These are phyloP conservation scores for Chlorophyllum brunneum DNA, from an alignment of 768 basidiomycete genomes.

Conservation along the genomic window DNA sequence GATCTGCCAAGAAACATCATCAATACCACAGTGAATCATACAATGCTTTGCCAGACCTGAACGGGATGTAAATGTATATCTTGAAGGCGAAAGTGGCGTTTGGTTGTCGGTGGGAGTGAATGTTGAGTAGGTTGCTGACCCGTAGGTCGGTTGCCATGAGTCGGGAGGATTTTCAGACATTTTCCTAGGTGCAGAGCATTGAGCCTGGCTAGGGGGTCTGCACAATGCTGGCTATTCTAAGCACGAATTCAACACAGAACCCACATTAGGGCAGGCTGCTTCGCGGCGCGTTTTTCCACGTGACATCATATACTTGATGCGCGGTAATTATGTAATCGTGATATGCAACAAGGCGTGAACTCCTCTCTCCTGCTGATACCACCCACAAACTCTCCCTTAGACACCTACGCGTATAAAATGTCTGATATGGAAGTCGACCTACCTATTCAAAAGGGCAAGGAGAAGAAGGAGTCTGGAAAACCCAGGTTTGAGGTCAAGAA, in stretches of 20 bases:
- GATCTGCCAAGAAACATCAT: background rate
- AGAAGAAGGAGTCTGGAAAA: conserved; percentile 62
- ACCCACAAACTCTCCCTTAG: too few relatives aligned
- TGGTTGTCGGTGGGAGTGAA: conserved; percentile 47
- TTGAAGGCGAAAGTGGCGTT: conserved; percentile 52
- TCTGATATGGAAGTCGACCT: conserved; percentile 59
- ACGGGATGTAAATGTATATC: conserved; percentile 51
- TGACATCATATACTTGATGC: conserved; percentile 14
- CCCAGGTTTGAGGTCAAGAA: conserved; percentile 98
- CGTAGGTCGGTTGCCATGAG: conserved; percentile 59
- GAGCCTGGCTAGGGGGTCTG: background rate
- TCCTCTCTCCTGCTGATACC: too few relatives aligned
- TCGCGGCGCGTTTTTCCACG: conserved; percentile 23
- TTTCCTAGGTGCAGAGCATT: conserved; percentile 9
- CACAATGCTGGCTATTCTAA: conserved; percentile 8
- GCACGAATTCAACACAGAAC: conserved; percentile 20
- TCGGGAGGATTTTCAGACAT: conserved; percentile 42
- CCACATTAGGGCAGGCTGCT: conserved; percentile 23
- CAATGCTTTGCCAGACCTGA: conserved; percentile 39
- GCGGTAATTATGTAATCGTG: too few relatives aligned
- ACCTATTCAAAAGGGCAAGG: conserved; percentile 41
- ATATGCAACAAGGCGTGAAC: too few relatives aligned
- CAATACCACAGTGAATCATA: conserved; percentile 22
- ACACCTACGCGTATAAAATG: background rate
- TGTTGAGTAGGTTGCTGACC: conserved; percentile 51